Conservation (phyloP, 495 filamentous ascomycete genomes). For the Tirmania nivea region DNA sequence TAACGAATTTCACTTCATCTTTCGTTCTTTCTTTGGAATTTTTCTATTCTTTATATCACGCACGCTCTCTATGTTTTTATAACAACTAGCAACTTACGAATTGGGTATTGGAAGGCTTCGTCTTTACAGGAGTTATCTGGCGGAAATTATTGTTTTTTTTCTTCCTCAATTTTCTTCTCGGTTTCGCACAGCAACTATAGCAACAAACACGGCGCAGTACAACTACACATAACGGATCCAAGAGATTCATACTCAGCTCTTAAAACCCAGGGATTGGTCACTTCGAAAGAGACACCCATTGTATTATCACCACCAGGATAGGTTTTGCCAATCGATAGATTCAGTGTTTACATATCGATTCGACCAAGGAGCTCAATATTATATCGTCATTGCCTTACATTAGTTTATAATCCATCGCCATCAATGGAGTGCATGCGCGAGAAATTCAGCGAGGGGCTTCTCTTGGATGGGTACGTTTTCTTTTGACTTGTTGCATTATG, state of each 20-base stretch:
- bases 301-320: conserved; percentile 14
- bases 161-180: background rate
- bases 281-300: conserved; percentile 18
- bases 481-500: background rate
- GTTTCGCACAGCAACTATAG: background rate
- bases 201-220: background rate
- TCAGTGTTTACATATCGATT: conserved; percentile 12
- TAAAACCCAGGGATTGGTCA: conserved; percentile 16
- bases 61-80: background rate
- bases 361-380: conserved; percentile 9
- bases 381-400: conserved; percentile 13
- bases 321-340: conserved; percentile 13
- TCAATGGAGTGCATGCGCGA: conserved; percentile 63
- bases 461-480: conserved; percentile 39
- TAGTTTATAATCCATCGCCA: conserved; percentile 17
- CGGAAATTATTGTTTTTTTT: background rate
- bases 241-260: background rate
- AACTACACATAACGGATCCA: background rate
- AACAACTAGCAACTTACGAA: background rate
- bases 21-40: background rate
- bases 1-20: background rate
- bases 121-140: background rate
- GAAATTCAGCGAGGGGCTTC: conserved; percentile 45
- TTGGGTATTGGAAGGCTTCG: background rate
- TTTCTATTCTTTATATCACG: background rate